Conservation (phyloP, 2,329 filamentous ascomycete species). For the Aspergillus tanneri region DNA sequence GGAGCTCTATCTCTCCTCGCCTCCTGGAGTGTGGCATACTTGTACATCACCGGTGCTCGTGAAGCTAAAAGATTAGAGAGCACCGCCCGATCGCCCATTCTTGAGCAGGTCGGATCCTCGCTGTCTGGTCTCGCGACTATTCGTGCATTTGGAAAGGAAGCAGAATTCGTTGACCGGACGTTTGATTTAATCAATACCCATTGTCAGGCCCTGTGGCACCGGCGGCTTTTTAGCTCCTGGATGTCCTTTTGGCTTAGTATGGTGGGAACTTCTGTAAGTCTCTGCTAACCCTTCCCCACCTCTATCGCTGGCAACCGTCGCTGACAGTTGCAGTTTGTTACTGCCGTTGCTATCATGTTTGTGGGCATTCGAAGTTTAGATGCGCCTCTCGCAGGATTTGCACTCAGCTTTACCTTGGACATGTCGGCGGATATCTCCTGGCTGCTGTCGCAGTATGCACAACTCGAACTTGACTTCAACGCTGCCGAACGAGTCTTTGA, state of each 20-base stretch:
- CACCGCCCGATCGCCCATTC: conserved; percentile 72
- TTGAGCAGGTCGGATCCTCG: conserved; percentile 72
- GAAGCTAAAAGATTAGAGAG: conserved; percentile 74
- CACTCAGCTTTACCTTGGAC: conserved; percentile 69
- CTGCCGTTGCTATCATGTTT: conserved; percentile 64
- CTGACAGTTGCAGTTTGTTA: conserved; percentile 60
- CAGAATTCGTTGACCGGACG: conserved; percentile 67
- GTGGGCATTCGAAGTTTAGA: conserved; percentile 62
- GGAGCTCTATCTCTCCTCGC: conserved; percentile 5
- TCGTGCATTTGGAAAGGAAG: conserved; percentile 67
- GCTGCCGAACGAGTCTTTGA: conserved; percentile 72
- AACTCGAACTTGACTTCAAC: conserved; percentile 73
- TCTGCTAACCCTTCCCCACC: neutral
- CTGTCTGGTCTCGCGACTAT: conserved; percentile 71
- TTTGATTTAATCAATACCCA: conserved; percentile 40
- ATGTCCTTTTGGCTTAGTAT: conserved; percentile 69
- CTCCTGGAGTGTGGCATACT: conserved; percentile 41
- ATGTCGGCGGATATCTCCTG: conserved; percentile 65
- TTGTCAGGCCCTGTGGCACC: conserved; percentile 47
- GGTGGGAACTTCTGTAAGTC: conserved; percentile 49
- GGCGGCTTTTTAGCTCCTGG: conserved; percentile 74
- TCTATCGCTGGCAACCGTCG: neutral
- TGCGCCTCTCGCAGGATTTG: conserved; percentile 71
- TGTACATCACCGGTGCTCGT: conserved; percentile 66
- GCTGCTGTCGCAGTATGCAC: conserved; percentile 65